Conservation (phyloP, 164 flowering plant genomes). For the Amborella trichopoda region DNA sequence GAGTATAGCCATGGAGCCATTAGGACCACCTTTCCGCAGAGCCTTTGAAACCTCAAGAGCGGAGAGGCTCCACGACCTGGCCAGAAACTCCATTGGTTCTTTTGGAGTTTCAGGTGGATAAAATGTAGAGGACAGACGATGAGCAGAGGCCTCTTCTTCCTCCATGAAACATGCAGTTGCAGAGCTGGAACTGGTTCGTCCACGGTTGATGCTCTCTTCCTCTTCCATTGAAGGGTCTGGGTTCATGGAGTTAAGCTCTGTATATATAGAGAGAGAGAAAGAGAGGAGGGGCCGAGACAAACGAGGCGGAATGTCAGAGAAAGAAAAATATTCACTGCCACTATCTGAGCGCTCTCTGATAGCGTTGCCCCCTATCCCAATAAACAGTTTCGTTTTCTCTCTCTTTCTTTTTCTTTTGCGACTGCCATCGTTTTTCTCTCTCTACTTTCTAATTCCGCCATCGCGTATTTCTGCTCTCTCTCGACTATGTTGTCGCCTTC, state of each 20-base stretch:
- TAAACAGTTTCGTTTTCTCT: too few species aligned
- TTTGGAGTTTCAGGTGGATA: constrained; percentile 76
- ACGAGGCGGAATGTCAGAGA: constrained; percentile 18
- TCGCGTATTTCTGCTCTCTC: neutral
- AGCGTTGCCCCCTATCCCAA: constrained; percentile 8
- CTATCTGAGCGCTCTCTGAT: constrained; percentile 6
- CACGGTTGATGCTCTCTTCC: too few species aligned
- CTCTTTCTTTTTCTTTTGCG: neutral
- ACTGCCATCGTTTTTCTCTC: neutral
- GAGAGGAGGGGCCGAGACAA: constrained; percentile 10
- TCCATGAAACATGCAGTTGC: neutral
- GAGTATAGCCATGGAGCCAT: constrained; percentile 12
- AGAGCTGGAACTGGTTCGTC: constrained; percentile 3
- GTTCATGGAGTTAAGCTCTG: neutral
- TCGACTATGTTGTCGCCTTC: neutral
- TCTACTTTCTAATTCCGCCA: neutral
- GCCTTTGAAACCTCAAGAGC: constrained; percentile 78
- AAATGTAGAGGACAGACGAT: constrained; percentile 16
- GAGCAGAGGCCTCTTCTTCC: constrained; percentile 10
- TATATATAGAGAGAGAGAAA: constrained; percentile 11
- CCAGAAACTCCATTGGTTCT: constrained; percentile 96
- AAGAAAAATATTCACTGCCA: constrained; percentile 6
- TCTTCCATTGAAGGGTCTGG: neutral
- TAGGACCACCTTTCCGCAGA: constrained; percentile 31
- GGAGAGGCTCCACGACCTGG: constrained; percentile 91